Evolutionary conservation across 169 alveolate species (phyloP).

Genomic region (Eimeria sp.): DNA sequence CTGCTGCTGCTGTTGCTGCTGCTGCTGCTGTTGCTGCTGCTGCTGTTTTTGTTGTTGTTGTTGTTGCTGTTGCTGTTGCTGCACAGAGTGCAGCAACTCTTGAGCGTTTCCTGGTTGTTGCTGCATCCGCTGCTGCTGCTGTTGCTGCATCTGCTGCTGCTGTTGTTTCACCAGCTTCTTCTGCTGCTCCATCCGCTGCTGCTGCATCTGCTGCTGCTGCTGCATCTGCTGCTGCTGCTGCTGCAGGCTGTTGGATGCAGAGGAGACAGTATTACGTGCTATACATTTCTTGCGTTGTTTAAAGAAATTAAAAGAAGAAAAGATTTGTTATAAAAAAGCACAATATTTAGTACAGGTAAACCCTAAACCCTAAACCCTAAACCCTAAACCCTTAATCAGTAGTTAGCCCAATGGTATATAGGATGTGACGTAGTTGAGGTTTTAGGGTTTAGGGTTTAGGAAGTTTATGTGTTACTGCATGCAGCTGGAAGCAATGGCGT

Average conservation of each 20-base stretch:
- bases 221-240: slow-evolving; percentile 42
- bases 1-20: slow-evolving; percentile 32
- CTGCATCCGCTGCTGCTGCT: background rate
- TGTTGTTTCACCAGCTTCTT: too few species aligned
- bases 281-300: background rate
- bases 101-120: background rate
- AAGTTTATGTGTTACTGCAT: background rate
- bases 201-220: slow-evolving; percentile 25
- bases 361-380: slow-evolving; percentile 47
- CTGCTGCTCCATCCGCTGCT: too few species aligned
- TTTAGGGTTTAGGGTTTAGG: background rate
- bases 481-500: slow-evolving; percentile 49
- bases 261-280: background rate
- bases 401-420: background rate
- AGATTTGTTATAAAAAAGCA: background rate
- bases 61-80: background rate
- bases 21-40: slow-evolving; percentile 15
- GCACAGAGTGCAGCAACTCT: background rate
- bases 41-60: background rate
- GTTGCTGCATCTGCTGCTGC: background rate
- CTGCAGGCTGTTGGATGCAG: slow-evolving; percentile 20
- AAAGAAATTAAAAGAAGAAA: background rate
- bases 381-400: slow-evolving; percentile 8
- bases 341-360: background rate
- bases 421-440: too few species aligned